Percentiles rank a stretch among this genome's conserved stretches.
Evolutionary conservation across 768 basidiomycete species (phyloP).

Genomic region (Trametes sanguinea): DNA sequence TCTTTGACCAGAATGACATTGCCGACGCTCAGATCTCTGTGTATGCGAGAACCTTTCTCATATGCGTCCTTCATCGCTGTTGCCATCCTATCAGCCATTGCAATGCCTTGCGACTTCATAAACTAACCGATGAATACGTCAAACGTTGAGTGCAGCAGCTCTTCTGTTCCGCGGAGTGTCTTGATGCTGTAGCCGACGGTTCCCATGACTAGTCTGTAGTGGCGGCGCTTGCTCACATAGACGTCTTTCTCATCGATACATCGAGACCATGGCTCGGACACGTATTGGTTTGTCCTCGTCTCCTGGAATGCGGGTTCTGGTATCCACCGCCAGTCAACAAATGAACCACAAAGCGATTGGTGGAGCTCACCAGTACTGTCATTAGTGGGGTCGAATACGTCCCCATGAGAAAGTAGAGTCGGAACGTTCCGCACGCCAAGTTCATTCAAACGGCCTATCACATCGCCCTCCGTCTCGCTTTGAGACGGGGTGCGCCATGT

Average conservation of each 20-base stretch:
- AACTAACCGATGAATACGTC: constrained; percentile 2
- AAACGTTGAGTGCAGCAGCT: neutral
- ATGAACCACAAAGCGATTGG: too few relatives aligned
- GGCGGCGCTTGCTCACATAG: neutral
- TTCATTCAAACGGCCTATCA: neutral
- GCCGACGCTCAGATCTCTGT: constrained; percentile 8
- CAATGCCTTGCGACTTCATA: neutral
- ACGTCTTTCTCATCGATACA: neutral
- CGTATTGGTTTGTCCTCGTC: neutral
- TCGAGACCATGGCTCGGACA: neutral
- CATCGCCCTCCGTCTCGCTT: neutral
- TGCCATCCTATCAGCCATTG: neutral
- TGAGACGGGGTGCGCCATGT: neutral
- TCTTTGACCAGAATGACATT: constrained; percentile 11
- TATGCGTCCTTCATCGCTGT: constrained; percentile 12
- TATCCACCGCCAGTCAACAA: neutral
- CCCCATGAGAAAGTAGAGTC: neutral
- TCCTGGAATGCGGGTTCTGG: neutral
- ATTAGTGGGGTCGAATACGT: neutral
- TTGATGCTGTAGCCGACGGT: neutral
- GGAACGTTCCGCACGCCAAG: constrained; percentile 9
- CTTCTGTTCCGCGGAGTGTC: constrained; percentile 4
- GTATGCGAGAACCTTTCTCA: constrained; percentile 1
- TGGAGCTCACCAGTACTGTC: too few relatives aligned
- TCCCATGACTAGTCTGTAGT: neutral